Base-by-base conservation (phyloP, 2,329 filamentous ascomycete species). In the Trichoderma citrinoviride region DNA sequence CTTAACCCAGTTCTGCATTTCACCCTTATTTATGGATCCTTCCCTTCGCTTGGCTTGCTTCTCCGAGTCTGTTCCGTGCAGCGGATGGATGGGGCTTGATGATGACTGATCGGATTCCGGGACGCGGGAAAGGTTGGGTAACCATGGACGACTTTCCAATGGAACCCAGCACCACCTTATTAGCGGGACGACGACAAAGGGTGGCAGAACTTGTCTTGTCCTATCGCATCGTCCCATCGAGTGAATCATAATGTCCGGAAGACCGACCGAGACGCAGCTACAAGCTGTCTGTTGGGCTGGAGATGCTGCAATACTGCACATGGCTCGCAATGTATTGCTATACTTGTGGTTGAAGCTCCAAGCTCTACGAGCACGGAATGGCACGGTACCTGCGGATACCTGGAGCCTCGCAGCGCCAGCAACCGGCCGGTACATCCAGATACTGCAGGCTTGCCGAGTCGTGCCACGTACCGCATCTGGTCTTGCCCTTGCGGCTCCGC, bases 41-140 rank as follows among this genome's bases (percentile, higher is more conserved):
- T 29, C 37, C 47, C 17, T 37, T 6, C 40, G n/a, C 25, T 15
- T 47, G 5, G 33, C 33, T 23, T 53, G 33, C 12, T 50, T 27
- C n/a, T 50, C 5, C 6, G 15, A 2, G 15, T 17, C n/a, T n/a
- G 25, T 19, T 8, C 44, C 19, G 10, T 57, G 55, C 27, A 49
- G 10, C 33, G 29, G 8, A 17, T 21, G 19, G 37, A 40, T 50
- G 23, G 58, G 47, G 58, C 40, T 25, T 33, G n/a, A 12, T 62
- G 58, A 62, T 62, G 58, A 62, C 58, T 54, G 58, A 62, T 62
- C 58, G 47, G 58, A 62, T 61, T 43, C 37, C 58, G 46, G 47
- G 58, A 61, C 44, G 47, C 58, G 58, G n/a, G 58, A 61, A 61
- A 53, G 58, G 58, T 60, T 50, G 44, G 56, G 44, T 60, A 60